phyloP scores from a whole-genome alignment of 176 grass and related monocot genomes.

The Hyparrhenia diplandra region DNA sequence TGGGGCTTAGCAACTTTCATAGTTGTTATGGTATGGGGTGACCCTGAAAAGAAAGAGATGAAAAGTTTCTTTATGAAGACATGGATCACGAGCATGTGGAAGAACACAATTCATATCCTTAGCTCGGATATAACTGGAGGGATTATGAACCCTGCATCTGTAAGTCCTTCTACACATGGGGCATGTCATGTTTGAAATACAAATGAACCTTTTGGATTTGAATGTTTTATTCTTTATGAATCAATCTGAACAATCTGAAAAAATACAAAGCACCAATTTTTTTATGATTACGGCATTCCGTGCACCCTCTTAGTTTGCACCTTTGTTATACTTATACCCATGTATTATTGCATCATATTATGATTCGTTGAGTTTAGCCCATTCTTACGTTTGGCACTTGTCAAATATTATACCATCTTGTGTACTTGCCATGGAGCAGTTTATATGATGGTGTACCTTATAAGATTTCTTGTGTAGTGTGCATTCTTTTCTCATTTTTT shows the following conservation, averaged over 20 bases:
- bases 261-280: not conserved
- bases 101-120: conserved; percentile 89
- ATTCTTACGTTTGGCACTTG: not conserved
- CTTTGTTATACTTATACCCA: not conserved
- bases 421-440: not conserved
- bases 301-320: not conserved
- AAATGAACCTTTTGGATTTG: conserved; percentile 24
- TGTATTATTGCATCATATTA: not conserved
- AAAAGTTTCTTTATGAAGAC: conserved; percentile 92
- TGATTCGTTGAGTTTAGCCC: not conserved
- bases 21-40: conserved; percentile 73
- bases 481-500: conserved; percentile 7
- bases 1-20: conserved; percentile 84
- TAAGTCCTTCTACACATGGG: conserved; percentile 45
- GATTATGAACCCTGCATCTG: conserved; percentile 98
- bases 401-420: not conserved
- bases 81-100: conserved; percentile 86
- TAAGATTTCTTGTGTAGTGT: not conserved
- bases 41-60: conserved; percentile 73
- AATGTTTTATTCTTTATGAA: not conserved
- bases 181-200: not conserved
- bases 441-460: not conserved
- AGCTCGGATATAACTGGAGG: conserved; percentile 94
- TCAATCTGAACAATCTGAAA: not conserved
- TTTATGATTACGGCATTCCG: not conserved